Evolutionary conservation across 2,329 filamentous ascomycete species (phyloP).

Genomic region (Curvularia sp.): DNA sequence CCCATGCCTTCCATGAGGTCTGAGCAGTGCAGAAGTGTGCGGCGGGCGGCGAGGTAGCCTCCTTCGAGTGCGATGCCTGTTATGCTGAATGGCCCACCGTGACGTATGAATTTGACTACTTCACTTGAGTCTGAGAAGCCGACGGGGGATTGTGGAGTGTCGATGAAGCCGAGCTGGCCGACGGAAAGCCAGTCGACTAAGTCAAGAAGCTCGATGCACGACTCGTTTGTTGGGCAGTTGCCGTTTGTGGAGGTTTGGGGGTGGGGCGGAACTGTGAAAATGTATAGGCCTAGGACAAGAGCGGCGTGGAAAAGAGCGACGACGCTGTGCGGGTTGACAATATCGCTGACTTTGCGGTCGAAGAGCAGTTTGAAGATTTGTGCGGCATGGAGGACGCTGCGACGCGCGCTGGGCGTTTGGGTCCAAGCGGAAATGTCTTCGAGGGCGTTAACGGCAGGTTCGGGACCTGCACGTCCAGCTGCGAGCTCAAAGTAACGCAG

Average conservation of each 20-base stretch:
- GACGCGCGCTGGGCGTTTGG: slow-evolving; percentile 58
- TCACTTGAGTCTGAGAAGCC: slow-evolving; percentile 42
- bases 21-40: slow-evolving; percentile 60
- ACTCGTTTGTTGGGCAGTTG: slow-evolving; percentile 40
- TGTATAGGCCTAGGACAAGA: slow-evolving; percentile 60
- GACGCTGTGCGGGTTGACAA: slow-evolving; percentile 59
- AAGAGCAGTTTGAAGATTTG: slow-evolving; percentile 60
- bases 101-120: slow-evolving; percentile 55
- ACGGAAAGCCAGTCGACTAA: slow-evolving; percentile 59
- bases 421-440: slow-evolving; percentile 61
- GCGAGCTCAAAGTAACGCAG: slow-evolving; percentile 61
- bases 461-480: slow-evolving; percentile 58
- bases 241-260: slow-evolving; percentile 17
- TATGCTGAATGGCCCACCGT: slow-evolving; percentile 58
- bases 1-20: slow-evolving; percentile 61
- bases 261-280: slow-evolving; percentile 54
- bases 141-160: slow-evolving; percentile 27
- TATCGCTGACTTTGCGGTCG: slow-evolving; percentile 60
- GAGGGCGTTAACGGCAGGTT: slow-evolving; percentile 56
- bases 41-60: slow-evolving; percentile 60
- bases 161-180: slow-evolving; percentile 56
- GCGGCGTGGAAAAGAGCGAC: slow-evolving; percentile 60
- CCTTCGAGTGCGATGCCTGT: slow-evolving; percentile 57
- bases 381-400: slow-evolving; percentile 60
- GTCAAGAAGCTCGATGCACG: slow-evolving; percentile 57